Evolutionary conservation across 192 early-diverging fungal genomes (phyloP).

Genomic region (Mortierella claussenii): DNA sequence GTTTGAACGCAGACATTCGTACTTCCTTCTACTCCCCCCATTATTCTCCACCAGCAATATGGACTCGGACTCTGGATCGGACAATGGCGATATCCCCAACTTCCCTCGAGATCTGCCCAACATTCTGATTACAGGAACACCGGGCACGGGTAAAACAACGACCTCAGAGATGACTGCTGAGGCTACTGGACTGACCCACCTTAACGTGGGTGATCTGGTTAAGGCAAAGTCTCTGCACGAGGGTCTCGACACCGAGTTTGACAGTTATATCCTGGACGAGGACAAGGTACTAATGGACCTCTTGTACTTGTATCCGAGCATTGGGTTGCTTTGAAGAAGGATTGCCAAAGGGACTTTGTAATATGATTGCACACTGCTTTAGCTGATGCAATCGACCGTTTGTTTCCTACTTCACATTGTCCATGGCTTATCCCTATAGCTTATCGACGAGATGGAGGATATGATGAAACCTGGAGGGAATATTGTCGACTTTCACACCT

Average conservation of each 20-base stretch:
- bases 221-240: slow-evolving; percentile 89
- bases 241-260: slow-evolving; percentile 87
- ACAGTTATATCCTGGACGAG: slow-evolving; percentile 91
- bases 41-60: slow-evolving; percentile 6
- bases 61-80: slow-evolving; percentile 49
- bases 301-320: too few species aligned
- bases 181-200: slow-evolving; percentile 76
- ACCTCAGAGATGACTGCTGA: slow-evolving; percentile 81
- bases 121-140: slow-evolving; percentile 87
- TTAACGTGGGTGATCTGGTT: slow-evolving; percentile 89
- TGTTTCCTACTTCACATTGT: neutral
- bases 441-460: slow-evolving; percentile 93
- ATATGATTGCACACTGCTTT: too few species aligned
- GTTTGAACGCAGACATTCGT: too few species aligned
- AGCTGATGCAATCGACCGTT: neutral
- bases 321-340: too few species aligned
- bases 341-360: too few species aligned
- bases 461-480: slow-evolving; percentile 83
- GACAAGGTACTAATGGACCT: too few species aligned
- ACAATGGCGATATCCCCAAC: slow-evolving; percentile 23
- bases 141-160: slow-evolving; percentile 87
- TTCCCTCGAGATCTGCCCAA: slow-evolving; percentile 66
- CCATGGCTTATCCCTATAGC: slow-evolving; percentile 36
- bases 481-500: slow-evolving; percentile 95
- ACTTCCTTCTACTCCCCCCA: neutral